Percentiles rank a stretch among this genome's conserved stretches.
These are phyloP conservation scores for Pyrenochaeta sp. DNA, from an alignment of 2,329 filamentous ascomycete species.

Conservation along the genomic window DNA sequence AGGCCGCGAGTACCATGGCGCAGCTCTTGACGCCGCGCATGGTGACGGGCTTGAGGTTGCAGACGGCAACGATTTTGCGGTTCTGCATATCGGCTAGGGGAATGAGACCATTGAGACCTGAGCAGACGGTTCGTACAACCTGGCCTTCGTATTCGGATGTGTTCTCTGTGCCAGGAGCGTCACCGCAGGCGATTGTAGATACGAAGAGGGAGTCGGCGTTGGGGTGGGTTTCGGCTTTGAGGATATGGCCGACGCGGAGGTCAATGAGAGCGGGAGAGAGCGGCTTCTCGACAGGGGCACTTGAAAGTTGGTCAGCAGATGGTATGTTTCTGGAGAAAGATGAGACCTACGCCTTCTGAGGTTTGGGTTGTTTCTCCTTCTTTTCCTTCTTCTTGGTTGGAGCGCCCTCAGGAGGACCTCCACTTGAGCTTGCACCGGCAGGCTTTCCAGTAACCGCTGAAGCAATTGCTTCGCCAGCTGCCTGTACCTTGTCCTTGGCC, in stretches of 20 bases:
- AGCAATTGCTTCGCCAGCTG: slow-evolving; percentile 59
- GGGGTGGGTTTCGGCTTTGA: slow-evolving; percentile 94
- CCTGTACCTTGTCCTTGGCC: slow-evolving; percentile 62
- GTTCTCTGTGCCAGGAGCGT: slow-evolving; percentile 84
- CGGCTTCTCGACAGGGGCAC: slow-evolving; percentile 71
- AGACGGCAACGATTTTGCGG: slow-evolving; percentile 93
- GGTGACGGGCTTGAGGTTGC: slow-evolving; percentile 98
- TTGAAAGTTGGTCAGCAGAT: slow-evolving; percentile 34
- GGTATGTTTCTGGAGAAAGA: neutral
- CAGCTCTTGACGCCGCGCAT: slow-evolving; percentile 87
- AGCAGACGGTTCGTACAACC: slow-evolving; percentile 93
- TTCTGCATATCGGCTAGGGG: slow-evolving; percentile 96
- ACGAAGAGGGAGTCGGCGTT: slow-evolving; percentile 97
- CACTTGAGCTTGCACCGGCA: slow-evolving; percentile 18
- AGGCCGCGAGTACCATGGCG: slow-evolving; percentile 95
- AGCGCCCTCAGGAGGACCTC: slow-evolving; percentile 50
- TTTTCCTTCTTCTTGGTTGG: slow-evolving; percentile 76
- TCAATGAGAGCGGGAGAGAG: slow-evolving; percentile 88
- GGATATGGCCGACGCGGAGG: slow-evolving; percentile 93
- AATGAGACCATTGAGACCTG: slow-evolving; percentile 89
- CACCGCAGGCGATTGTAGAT: slow-evolving; percentile 93
- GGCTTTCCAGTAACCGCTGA: slow-evolving; percentile 55
- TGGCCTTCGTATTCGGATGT: slow-evolving; percentile 91
- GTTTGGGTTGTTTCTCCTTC: slow-evolving; percentile 86
- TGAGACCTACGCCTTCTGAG: slow-evolving; percentile 56